Base-by-base conservation (phyloP, 2,329 filamentous ascomycete genomes). In the Trichophaea hybrida region DNA sequence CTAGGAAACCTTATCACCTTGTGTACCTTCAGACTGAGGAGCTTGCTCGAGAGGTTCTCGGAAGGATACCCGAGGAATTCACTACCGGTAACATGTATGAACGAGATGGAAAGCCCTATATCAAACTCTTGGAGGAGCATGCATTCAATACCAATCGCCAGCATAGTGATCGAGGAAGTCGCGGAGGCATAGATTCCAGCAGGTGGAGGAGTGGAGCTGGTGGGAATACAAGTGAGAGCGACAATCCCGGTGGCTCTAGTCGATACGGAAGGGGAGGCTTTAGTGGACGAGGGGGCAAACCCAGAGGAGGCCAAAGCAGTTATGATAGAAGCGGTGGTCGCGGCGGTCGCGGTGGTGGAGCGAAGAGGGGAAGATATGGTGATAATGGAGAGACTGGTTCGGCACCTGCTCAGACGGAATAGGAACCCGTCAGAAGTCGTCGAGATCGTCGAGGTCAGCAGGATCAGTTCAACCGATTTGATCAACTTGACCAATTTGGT, bases 161-260 rank as follows among this genome's bases (percentile, higher is more conserved):
- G 85, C 52, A 33, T n/a, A 38, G 13, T 13, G 13, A 35, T 31
- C 81, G 84, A 57, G 81, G 82, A 53, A 74, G 75, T 33, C 76
- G 77, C 65, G 71, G 75, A n/a, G 72, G 73, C 54, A 73, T 74
- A 55, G 66, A 70, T 51, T 79, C 80, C 59, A 86, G 85, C 67
- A 88, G 88, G 61, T 95, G 95, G 75, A 84, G 88, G 67, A 94
- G 88, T 69, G 86, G 85, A 58, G 86, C 84, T 67, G 67, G 66
- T 44, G 67, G 65, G 34, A 67, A 61, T 55, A 63, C 66, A 2
- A 67, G 67, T 32, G 65, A 62, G 61, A 65, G 67, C 15, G 64
- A 59, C 46, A 61, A 64, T 32, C 56, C 54, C 69, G 79, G 77
- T 33, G 73, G 74, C 60, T 79, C 76, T 60, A 75, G 78, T 62